Evolutionary conservation across 1,284 basidiomycete species (phyloP).

Genomic region (Moesziomyces sp.): DNA sequence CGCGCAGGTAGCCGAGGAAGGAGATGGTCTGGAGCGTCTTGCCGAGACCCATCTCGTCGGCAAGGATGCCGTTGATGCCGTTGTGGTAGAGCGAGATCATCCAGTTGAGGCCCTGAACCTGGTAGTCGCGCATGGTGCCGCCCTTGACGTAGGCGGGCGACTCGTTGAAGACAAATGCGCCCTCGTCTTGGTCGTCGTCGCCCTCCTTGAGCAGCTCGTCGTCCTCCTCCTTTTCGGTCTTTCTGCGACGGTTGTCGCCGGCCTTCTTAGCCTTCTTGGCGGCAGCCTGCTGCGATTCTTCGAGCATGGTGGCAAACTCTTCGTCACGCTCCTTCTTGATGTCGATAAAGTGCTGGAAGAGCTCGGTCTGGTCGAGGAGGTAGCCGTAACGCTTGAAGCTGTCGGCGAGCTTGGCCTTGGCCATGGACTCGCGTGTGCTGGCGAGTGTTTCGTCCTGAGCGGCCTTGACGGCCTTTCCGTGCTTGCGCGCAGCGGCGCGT

Average conservation of each 20-base stretch:
- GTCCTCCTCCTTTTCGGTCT: constrained; percentile 85
- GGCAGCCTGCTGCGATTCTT: constrained; percentile 70
- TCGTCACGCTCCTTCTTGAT: constrained; percentile 81
- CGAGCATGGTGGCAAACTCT: constrained; percentile 86
- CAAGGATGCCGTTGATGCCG: constrained; percentile 64
- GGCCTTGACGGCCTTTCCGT: constrained; percentile 43
- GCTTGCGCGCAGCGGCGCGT: constrained; percentile 46
- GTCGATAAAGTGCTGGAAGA: constrained; percentile 68
- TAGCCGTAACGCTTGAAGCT: constrained; percentile 66
- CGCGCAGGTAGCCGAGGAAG: constrained; percentile 93
- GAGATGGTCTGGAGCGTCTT: constrained; percentile 98
- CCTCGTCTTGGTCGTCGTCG: constrained; percentile 79
- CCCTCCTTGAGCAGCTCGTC: constrained; percentile 83
- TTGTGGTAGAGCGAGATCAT: constrained; percentile 72
- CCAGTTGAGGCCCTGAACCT: constrained; percentile 96
- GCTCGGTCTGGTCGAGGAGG: constrained; percentile 66
- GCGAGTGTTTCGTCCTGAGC: constrained; percentile 58
- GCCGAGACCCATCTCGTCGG: constrained; percentile 82
- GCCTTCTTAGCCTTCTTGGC: constrained; percentile 40
- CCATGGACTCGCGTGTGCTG: constrained; percentile 56
- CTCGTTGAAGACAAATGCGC: constrained; percentile 61
- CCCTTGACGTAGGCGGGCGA: constrained; percentile 70
- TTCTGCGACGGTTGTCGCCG: constrained; percentile 79
- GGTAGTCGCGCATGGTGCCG: constrained; percentile 90
- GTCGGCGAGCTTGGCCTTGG: constrained; percentile 63